A percentile compares a stretch with the other conserved stretches of the same genome.
Evolutionary conservation across 1,284 basidiomycete species (phyloP).

Genomic region (Tylopilus sp.): DNA sequence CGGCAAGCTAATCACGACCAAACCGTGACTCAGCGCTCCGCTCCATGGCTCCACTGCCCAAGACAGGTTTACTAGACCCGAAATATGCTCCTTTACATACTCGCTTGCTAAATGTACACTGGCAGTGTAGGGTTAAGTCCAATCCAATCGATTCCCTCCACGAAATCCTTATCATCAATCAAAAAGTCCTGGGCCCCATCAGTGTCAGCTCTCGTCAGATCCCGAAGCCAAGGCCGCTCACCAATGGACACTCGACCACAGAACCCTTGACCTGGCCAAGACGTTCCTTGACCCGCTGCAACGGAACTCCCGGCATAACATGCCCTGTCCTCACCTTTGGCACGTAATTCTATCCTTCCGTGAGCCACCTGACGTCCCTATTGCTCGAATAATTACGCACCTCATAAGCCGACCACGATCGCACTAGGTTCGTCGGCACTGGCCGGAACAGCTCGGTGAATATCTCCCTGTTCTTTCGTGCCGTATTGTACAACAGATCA

Average conservation of each 20-base stretch:
- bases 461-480: constrained; percentile 71
- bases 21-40: constrained; percentile 9
- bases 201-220: constrained; percentile 15
- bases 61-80: background rate
- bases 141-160: constrained; percentile 67
- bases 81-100: constrained; percentile 8
- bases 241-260: constrained; percentile 73
- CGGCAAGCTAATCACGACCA: constrained; percentile 4
- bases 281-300: constrained; percentile 68
- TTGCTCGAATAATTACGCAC: constrained; percentile 38
- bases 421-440: constrained; percentile 77
- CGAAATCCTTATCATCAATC: constrained; percentile 70
- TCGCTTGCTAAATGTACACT: constrained; percentile 54
- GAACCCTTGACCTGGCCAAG: constrained; percentile 67
- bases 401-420: constrained; percentile 73
- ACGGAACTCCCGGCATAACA: constrained; percentile 60
- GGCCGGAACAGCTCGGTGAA: constrained; percentile 80
- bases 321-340: constrained; percentile 80
- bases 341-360: constrained; percentile 51
- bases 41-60: background rate
- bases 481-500: constrained; percentile 67
- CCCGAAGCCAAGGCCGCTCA: constrained; percentile 28
- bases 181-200: constrained; percentile 62
- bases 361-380: constrained; percentile 4
- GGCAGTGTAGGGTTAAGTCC: constrained; percentile 71